Evolutionary conservation across 805 yeast genomes (phyloP), one percentile per base, ranked within the genome.

Genomic region (Saccharomyces kudriavzevii): DNA sequence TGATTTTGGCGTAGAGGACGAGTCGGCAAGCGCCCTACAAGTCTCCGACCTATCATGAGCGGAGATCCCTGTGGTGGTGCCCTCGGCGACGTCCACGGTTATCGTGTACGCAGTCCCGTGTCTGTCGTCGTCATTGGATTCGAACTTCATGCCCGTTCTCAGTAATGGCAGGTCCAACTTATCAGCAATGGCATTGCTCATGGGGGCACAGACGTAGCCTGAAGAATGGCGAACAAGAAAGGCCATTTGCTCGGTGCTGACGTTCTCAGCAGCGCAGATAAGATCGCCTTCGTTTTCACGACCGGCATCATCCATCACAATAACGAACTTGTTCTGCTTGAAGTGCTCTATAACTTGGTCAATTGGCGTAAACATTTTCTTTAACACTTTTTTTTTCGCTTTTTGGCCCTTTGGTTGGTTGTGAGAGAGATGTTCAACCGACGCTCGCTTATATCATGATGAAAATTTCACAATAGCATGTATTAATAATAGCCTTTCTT

Each of bases 271-370:
- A n/a, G 98, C 95, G 49, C 88, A 84, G 61, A 94, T 89, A 65
- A 94, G 77, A 68, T 94, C 99, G 51, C 99, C 99, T 73, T 94
- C 99, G 70, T 94, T 94, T 70, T 94, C 99, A 62, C 99, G 83
- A 66, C 80, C 80, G 70, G 89, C 97, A 67, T 94, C 97, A 70
- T 94, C 99, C 87, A 94, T 87, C n/a, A 94, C 99, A 48, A 94
- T 81, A 49, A 94, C 76, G 64, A 92, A 90, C 69, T 89, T 61
- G 49, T 69, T 69, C 48, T 62, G 54, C 51, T 62, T 62, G 60
- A 70, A 70, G 45, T 62, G 65, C 35, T 60, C 59, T 27, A 70
- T 54, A 8, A 65, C 72, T n/a, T 66, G 56, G 50, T 65, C 63
- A 47, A 69, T 66, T 48, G 64, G 58, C 13, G 59, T 56, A 49